Conservation (phyloP, 2,329 filamentous ascomycete genomes). For the Elsinoe australis region DNA sequence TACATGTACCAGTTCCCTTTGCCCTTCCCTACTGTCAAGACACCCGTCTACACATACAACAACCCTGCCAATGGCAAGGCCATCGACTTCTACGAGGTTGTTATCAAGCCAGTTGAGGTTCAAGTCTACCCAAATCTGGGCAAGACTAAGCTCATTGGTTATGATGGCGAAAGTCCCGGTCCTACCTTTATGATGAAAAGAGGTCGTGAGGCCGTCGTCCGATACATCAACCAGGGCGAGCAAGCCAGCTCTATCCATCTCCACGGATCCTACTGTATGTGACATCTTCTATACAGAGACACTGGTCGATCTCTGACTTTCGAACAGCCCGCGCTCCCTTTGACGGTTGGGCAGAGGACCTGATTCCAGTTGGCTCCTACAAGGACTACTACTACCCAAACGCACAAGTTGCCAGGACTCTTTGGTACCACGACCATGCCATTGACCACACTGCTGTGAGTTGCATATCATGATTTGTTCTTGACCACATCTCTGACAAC, state of each 20-base stretch:
- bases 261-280: slow-evolving; percentile 46
- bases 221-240: slow-evolving; percentile 44
- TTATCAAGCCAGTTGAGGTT: slow-evolving; percentile 35
- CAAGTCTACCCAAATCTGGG: slow-evolving; percentile 36
- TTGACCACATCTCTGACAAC: too few relatives aligned
- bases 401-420: slow-evolving; percentile 37
- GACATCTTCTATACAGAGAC: too few relatives aligned
- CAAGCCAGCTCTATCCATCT: slow-evolving; percentile 43
- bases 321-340: slow-evolving; percentile 40
- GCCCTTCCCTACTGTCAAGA: slow-evolving; percentile 18
- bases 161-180: slow-evolving; percentile 47
- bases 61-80: slow-evolving; percentile 19
- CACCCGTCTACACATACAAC: slow-evolving; percentile 14
- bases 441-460: slow-evolving; percentile 42
- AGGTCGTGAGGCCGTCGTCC: slow-evolving; percentile 45
- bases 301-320: too few relatives aligned
- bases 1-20: slow-evolving; percentile 18
- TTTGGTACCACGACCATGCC: slow-evolving; percentile 37
- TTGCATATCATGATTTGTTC: too few relatives aligned
- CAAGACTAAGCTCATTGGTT: slow-evolving; percentile 37
- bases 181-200: slow-evolving; percentile 44
- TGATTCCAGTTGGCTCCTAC: slow-evolving; percentile 45
- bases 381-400: slow-evolving; percentile 60
- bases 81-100: slow-evolving; percentile 43
- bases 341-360: slow-evolving; percentile 50